Evolutionary conservation across 2,329 filamentous ascomycete species (phyloP).

Genomic region (Hymenoscyphus occultus): DNA sequence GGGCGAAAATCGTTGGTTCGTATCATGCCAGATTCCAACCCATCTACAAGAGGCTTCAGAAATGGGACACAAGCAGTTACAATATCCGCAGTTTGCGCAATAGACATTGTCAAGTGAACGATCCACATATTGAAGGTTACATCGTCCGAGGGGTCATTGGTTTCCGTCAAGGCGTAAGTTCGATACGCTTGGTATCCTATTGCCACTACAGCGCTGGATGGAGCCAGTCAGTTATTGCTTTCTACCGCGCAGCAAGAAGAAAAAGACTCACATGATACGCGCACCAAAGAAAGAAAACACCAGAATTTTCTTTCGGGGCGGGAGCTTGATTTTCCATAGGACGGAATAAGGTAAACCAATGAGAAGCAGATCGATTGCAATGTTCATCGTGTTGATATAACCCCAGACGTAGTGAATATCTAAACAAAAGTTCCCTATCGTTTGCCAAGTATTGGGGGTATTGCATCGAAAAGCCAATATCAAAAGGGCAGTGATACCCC

Average conservation of each 20-base stretch:
- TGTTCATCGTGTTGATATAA: conserved; percentile 47
- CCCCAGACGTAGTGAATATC: conserved; percentile 42
- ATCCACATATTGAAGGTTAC: conserved; percentile 9
- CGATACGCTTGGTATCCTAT: conserved; percentile 2
- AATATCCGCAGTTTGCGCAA: conserved; percentile 15
- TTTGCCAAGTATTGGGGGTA: conserved; percentile 26
- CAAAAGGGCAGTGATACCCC: conserved; percentile 24
- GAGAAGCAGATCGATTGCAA: conserved; percentile 46
- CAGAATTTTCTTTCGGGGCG: conserved; percentile 33
- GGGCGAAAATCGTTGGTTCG: conserved; percentile 13
- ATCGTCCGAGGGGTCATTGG: neutral
- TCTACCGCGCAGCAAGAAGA: neutral
- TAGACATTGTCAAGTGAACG: conserved; percentile 7
- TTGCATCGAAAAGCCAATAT: conserved; percentile 27
- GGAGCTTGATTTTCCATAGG: conserved; percentile 46
- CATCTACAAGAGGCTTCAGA: conserved; percentile 21
- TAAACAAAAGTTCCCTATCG: conserved; percentile 21
- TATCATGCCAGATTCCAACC: conserved; percentile 18
- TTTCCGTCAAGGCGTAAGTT: neutral
- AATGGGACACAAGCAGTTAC: conserved; percentile 22
- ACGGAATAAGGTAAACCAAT: conserved; percentile 43
- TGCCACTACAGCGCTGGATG: conserved; percentile 4
- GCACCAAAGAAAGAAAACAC: conserved; percentile 15
- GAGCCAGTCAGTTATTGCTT: neutral
- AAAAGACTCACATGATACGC: conserved; percentile 35